These are phyloP conservation scores for Ceratocystis cacaofunesta DNA, from an alignment of 2,329 filamentous ascomycete genomes.

Conservation along the genomic window DNA sequence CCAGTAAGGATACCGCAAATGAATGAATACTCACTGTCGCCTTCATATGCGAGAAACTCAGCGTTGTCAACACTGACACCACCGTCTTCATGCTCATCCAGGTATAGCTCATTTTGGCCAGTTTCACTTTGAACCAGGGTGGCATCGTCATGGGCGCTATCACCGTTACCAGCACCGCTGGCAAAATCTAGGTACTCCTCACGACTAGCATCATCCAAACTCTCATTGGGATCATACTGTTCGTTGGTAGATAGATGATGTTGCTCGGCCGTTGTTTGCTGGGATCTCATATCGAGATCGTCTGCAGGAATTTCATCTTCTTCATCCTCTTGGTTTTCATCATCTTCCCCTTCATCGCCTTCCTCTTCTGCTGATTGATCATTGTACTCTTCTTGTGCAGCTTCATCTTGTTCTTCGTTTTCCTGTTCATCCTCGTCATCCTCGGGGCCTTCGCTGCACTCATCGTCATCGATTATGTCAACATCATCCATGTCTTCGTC, in stretches of 20 bases:
- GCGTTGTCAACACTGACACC: conserved; percentile 13
- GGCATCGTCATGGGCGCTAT: conserved; percentile 20
- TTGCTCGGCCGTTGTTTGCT: conserved; percentile 18
- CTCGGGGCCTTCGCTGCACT: conserved; percentile 19
- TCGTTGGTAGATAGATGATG: conserved; percentile 23
- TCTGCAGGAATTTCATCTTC: conserved; percentile 16
- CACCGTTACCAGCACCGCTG: conserved; percentile 18
- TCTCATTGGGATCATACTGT: conserved; percentile 23
- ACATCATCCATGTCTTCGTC: conserved; percentile 18
- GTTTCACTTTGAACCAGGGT: conserved; percentile 13
- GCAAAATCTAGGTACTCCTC: conserved; percentile 17
- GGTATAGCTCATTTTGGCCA: conserved; percentile 16
- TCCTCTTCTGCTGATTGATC: conserved; percentile 17
- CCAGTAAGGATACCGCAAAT: too few relatives aligned
- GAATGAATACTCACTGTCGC: conserved; percentile 8
- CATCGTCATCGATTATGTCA: conserved; percentile 14
- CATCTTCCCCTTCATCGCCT: conserved; percentile 16
- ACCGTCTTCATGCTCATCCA: conserved; percentile 16
- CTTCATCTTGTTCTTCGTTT: conserved; percentile 9
- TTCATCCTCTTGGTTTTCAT: conserved; percentile 16
- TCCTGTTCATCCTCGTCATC: conserved; percentile 18
- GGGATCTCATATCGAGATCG: conserved; percentile 16
- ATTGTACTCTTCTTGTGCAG: conserved; percentile 16
- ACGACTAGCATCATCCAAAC: conserved; percentile 15
- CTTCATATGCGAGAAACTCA: conserved; percentile 10